phyloP scores from a whole-genome alignment of 345 rosid species.

The Euphorbia peplus region DNA sequence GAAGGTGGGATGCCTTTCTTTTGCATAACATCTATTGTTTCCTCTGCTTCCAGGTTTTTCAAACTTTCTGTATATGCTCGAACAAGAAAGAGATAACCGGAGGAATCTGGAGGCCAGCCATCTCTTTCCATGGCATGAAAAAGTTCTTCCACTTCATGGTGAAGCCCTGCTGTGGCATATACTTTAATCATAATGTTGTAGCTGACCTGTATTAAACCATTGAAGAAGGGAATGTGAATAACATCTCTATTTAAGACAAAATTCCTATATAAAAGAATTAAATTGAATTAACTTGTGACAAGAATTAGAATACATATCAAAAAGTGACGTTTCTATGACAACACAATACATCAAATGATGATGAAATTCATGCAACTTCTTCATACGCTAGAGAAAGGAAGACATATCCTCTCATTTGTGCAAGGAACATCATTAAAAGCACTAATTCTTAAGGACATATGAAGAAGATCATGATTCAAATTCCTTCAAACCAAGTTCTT shows the following conservation, averaged over 20 bases:
- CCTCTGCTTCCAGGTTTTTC: constrained; percentile 60
- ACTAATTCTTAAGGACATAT: background rate
- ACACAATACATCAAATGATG: background rate
- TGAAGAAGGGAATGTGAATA: constrained; percentile 10
- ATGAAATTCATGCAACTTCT: background rate
- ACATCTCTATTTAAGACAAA: background rate
- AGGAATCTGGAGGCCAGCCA: constrained; percentile 47
- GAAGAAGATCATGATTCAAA: background rate
- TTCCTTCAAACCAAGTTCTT: background rate
- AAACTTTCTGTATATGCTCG: constrained; percentile 51
- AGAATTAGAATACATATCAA: background rate
- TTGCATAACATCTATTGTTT: constrained; percentile 45
- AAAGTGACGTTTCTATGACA: background rate
- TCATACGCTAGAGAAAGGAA: background rate
- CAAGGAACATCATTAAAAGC: background rate
- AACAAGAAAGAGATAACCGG: constrained; percentile 49
- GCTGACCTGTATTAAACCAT: constrained; percentile 52
- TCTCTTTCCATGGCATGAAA: constrained; percentile 55
- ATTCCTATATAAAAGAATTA: background rate
- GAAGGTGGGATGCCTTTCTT: constrained; percentile 45
- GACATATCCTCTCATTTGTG: background rate
- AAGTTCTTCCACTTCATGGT: constrained; percentile 48
- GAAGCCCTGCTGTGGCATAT: constrained; percentile 45
- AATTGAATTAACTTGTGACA: background rate
- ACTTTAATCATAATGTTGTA: constrained; percentile 61